phyloP scores from a whole-genome alignment of 2,329 filamentous ascomycete genomes.

The Fusarium poae region DNA sequence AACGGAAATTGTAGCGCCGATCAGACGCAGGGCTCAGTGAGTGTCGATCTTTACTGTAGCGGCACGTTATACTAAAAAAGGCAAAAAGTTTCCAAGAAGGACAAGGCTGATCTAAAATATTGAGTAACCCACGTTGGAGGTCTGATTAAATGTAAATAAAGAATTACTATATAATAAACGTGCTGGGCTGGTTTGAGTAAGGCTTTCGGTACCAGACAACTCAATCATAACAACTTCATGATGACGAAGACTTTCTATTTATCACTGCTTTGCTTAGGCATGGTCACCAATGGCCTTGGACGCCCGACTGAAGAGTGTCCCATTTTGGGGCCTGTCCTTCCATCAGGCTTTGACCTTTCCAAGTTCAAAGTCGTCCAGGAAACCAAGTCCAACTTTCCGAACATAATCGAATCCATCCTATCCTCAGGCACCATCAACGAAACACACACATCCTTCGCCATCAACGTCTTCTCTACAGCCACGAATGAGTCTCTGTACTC shows the following conservation, averaged over 20 bases:
- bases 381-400: slow-evolving; percentile 31
- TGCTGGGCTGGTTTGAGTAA: no score
- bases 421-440: slow-evolving; percentile 13
- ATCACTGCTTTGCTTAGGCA: not conserved
- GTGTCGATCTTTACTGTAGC: not conserved
- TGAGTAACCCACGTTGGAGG: not conserved
- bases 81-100: not conserved
- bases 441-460: slow-evolving; percentile 36
- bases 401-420: slow-evolving; percentile 26
- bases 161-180: not conserved
- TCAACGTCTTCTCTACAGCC: slow-evolving; percentile 47
- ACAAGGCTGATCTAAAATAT: not conserved
- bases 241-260: not conserved
- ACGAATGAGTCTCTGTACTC: slow-evolving; percentile 47
- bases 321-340: slow-evolving; percentile 39
- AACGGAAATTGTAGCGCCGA: not conserved
- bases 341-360: slow-evolving; percentile 39
- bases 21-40: not conserved
- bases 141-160: not conserved
- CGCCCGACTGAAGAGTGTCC: not conserved
- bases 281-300: not conserved
- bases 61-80: not conserved
- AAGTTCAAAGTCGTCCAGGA: slow-evolving; percentile 11
- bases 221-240: not conserved
- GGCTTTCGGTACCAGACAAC: not conserved